A percentile compares a stretch with the other conserved stretches of the same genome.
Evolutionary conservation across 139 green algal species (phyloP).

Genomic region (Micractinium conductrix): DNA sequence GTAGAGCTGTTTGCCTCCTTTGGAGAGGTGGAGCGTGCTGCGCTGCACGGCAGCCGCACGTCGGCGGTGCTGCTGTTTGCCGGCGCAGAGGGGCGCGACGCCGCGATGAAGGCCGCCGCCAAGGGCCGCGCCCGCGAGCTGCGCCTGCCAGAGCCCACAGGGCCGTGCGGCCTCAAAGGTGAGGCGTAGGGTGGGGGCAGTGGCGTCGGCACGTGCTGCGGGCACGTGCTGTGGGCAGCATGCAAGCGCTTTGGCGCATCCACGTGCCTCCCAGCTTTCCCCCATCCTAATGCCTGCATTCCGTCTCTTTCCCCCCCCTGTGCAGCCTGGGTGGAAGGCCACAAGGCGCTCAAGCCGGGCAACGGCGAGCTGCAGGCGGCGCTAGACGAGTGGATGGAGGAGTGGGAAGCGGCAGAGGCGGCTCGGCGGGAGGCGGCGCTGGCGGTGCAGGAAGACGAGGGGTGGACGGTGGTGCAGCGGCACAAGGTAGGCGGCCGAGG

Average conservation of each 20-base stretch:
- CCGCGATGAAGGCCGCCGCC: conserved; percentile 32
- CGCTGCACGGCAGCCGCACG: conserved; percentile 64
- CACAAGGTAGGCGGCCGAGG: conserved; percentile 59
- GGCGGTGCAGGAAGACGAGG: conserved; percentile 67
- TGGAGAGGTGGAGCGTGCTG: conserved; percentile 60
- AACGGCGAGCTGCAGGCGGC: conserved; percentile 46
- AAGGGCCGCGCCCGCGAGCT: conserved; percentile 32
- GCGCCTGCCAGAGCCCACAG: conserved; percentile 24
- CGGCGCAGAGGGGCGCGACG: conserved; percentile 4
- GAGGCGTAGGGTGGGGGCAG: background rate
- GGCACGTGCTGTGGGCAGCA: background rate
- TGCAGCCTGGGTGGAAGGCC: conserved; percentile 69
- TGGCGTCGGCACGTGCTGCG: background rate
- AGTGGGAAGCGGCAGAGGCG: conserved; percentile 67
- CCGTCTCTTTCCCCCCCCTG: background rate
- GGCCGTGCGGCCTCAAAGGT: conserved; percentile 62
- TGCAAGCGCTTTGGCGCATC: no score
- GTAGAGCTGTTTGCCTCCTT: conserved; percentile 63
- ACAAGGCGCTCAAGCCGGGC: conserved; percentile 61
- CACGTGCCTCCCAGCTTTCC: no score
- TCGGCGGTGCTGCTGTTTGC: conserved; percentile 68
- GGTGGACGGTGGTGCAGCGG: conserved; percentile 85
- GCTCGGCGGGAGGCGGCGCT: conserved; percentile 39
- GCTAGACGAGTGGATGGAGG: conserved; percentile 76
- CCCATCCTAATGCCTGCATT: no score